Evolutionary conservation across 306 rosid species (phyloP), one percentile per base, ranked within the genome.

Genomic region (Vachellia pachyceras): DNA sequence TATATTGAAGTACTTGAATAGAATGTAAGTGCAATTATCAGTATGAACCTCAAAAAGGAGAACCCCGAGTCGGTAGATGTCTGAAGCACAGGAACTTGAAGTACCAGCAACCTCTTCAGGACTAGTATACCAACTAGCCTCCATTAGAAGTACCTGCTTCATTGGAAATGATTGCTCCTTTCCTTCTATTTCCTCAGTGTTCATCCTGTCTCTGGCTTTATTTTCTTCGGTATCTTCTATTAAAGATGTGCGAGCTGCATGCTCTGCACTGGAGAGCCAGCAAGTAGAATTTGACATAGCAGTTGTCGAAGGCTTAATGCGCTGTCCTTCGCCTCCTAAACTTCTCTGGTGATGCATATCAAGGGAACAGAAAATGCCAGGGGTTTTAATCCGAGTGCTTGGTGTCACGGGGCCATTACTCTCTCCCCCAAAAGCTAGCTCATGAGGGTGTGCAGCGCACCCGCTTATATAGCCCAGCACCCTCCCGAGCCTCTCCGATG

Each of bases 111-210:
- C 85, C 86, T 95, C 99, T 85, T 95, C 99, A 1, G 99, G 97
- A 79, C 97, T 95, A 75, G 89, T 70, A 80, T 95, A 95, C 99
- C 99, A 95, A 79, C 80, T 89, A 82, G 88, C 82, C 89, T 95
- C 99, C 96, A 90, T 86, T 33, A 79, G 84, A 72, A 93, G 85
- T 81, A 90, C 85, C 75, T 90, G 96, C 69, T 93, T 95, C 99
- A 95, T 93, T 37, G 98, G 97, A 91, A 93, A 95, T 8, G 94
- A 80, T 77, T 89, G 91, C 76, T 85, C 86, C 85, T 89, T 93
- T 46, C 86, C 96, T 77, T 93, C 97, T 64, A 76, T 77, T 78
- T 83, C 85, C 63, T 90, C 97, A 37, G 83, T 80, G 83, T 80
- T 84, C 55, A 88, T 79, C 82, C 91, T 79, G 63, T 85, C 91